Evolutionary conservation across 73 alveolate species (phyloP).

Genomic region (Tetrahymena borealis): DNA sequence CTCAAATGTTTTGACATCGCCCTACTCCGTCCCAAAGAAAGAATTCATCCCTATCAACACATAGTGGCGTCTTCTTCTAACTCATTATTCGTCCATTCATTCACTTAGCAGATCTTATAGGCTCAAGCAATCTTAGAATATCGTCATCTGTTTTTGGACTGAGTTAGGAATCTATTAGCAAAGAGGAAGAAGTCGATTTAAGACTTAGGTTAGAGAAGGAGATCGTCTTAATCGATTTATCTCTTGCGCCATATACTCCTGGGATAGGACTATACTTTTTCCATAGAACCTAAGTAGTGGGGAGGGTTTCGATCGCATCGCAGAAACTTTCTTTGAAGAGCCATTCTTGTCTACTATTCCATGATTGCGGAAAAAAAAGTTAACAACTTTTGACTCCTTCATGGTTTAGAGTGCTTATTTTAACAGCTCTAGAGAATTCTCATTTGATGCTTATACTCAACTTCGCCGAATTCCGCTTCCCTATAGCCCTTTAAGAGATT

Average conservation of each 20-base stretch:
- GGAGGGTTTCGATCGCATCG: constrained; percentile 2
- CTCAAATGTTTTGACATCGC: neutral
- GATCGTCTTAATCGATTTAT: neutral
- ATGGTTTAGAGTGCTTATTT: neutral
- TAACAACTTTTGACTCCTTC: neutral
- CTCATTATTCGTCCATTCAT: too few species aligned
- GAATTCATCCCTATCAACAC: neutral
- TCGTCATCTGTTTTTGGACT: neutral
- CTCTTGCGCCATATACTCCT: constrained; percentile 5
- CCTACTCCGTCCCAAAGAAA: neutral
- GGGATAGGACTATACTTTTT: constrained; percentile 1
- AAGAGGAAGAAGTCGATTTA: neutral
- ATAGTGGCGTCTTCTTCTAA: constrained; percentile 3
- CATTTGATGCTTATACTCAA: neutral
- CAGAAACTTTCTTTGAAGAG: neutral
- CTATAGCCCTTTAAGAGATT: neutral
- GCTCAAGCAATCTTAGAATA: neutral
- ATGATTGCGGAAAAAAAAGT: neutral
- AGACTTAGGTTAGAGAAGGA: neutral
- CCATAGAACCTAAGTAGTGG: neutral
- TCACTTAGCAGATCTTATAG: neutral
- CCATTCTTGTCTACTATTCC: neutral
- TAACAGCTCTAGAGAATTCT: neutral
- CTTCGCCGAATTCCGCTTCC: constrained; percentile 2
- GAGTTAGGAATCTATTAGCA: neutral